Percentiles rank a stretch among this genome's conserved stretches.
Conservation (phyloP, 2,329 filamentous ascomycete species). For the Bipolaris victoriae region DNA sequence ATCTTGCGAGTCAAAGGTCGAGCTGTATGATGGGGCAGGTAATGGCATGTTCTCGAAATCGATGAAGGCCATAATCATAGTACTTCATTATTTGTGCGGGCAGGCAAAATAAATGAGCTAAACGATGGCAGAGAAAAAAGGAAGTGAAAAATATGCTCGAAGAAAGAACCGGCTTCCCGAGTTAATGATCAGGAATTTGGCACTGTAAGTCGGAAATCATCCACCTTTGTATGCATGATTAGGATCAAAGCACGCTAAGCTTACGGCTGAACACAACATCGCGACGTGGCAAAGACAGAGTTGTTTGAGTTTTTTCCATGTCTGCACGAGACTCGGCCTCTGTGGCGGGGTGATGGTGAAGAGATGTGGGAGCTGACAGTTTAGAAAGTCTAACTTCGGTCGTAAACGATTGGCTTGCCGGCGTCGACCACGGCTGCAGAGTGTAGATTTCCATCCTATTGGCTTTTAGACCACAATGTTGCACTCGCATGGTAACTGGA, state of each 20-base stretch:
- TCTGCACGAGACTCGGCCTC: not conserved
- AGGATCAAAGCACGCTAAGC: conserved; percentile 3
- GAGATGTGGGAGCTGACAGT: conserved; percentile 1
- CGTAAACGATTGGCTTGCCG: conserved; percentile 8
- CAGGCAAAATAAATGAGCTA: not conserved
- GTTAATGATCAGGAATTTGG: not conserved
- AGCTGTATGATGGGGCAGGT: conserved; percentile 34
- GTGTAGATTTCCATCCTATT: not conserved
- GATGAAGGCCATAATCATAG: conserved; percentile 24
- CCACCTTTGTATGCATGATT: not conserved
- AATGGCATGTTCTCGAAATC: conserved; percentile 18
- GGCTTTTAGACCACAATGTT: not conserved
- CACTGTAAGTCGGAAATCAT: not conserved
- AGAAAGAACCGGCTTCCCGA: not conserved
- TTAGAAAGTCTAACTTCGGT: not conserved
- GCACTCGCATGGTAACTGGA: not conserved
- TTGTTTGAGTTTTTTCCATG: not conserved
- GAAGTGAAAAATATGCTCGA: not conserved
- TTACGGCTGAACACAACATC: not conserved
- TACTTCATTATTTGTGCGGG: conserved; percentile 11
- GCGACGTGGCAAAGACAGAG: conserved; percentile 1
- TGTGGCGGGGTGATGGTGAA: conserved; percentile 8
- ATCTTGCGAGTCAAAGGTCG: conserved; percentile 16
- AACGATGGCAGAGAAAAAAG: not conserved
- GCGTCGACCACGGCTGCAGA: conserved; percentile 3